Evolutionary conservation across 208 protist genomes (phyloP).

Genomic region (Leishmania martiniquensis): DNA sequence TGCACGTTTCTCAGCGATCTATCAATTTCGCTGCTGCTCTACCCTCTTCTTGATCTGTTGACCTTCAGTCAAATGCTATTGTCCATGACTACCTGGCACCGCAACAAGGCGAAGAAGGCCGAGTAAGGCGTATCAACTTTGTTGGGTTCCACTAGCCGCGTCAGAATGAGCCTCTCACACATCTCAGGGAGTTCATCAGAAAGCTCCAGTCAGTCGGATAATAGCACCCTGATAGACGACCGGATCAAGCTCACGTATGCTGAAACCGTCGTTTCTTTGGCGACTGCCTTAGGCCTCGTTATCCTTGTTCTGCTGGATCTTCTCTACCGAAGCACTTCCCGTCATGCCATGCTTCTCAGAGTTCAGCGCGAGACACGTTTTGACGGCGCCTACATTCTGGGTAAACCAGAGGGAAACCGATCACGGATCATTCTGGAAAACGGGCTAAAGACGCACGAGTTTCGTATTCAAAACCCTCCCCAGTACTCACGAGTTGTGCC

Average conservation of each 20-base stretch:
- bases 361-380: slow-evolving; percentile 76
- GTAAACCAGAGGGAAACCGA: slow-evolving; percentile 44
- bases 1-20: background rate
- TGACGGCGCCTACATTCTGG: slow-evolving; percentile 75
- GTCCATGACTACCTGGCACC: background rate
- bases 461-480: slow-evolving; percentile 61
- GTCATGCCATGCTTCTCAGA: slow-evolving; percentile 54
- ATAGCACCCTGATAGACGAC: slow-evolving; percentile 4
- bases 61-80: background rate
- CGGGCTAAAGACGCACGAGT: slow-evolving; percentile 66
- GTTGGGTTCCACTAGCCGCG: background rate
- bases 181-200: background rate
- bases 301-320: slow-evolving; percentile 64
- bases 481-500: slow-evolving; percentile 67
- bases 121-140: background rate
- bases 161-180: background rate
- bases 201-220: background rate
- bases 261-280: slow-evolving; percentile 77
- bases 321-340: slow-evolving; percentile 54
- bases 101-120: background rate
- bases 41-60: background rate
- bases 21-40: background rate
- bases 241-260: slow-evolving; percentile 60
- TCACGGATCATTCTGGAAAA: slow-evolving; percentile 70
- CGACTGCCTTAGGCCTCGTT: slow-evolving; percentile 63